Evolutionary conservation across 768 basidiomycete genomes (phyloP).

Genomic region (Phaeotremella fagi): DNA sequence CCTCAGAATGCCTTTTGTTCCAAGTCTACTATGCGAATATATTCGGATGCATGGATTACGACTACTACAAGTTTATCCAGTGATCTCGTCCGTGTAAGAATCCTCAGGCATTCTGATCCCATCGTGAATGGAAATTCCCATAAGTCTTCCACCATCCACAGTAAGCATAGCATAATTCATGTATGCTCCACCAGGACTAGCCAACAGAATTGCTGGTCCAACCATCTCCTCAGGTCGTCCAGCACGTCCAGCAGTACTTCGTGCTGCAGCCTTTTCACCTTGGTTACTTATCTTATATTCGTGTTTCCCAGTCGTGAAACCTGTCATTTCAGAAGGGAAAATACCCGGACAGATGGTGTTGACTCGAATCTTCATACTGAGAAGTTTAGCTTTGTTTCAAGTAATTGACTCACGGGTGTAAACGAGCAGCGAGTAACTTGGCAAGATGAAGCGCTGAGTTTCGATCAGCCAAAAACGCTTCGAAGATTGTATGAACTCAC

Average conservation of each 20-base stretch:
- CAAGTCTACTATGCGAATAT: no score
- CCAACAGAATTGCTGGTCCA: conserved; percentile 39
- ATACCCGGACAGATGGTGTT: conserved; percentile 46
- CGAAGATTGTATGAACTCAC: conserved; percentile 6
- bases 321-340: conserved; percentile 47
- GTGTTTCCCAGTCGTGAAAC: conserved; percentile 11
- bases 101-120: conserved; percentile 23
- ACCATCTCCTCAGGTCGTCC: conserved; percentile 45
- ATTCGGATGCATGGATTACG: no score
- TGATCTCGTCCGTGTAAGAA: conserved; percentile 9
- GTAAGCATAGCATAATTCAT: conserved; percentile 34
- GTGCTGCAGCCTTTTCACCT: conserved; percentile 16
- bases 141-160: conserved; percentile 38
- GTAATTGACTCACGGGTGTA: conserved; percentile 27
- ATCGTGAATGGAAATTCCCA: conserved; percentile 27
- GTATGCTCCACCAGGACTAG: conserved; percentile 34
- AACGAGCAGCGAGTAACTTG: conserved; percentile 32
- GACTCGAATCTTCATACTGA: conserved; percentile 45
- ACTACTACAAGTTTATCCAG: no score
- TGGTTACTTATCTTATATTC: conserved; percentile 19
- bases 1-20: no score
- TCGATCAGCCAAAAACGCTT: background rate
- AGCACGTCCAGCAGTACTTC: conserved; percentile 32
- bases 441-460: conserved; percentile 26
- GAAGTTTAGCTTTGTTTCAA: background rate